Base-by-base conservation (phyloP, 192 early-diverging fungal species). In the Lunasporangiospora selenospora region DNA sequence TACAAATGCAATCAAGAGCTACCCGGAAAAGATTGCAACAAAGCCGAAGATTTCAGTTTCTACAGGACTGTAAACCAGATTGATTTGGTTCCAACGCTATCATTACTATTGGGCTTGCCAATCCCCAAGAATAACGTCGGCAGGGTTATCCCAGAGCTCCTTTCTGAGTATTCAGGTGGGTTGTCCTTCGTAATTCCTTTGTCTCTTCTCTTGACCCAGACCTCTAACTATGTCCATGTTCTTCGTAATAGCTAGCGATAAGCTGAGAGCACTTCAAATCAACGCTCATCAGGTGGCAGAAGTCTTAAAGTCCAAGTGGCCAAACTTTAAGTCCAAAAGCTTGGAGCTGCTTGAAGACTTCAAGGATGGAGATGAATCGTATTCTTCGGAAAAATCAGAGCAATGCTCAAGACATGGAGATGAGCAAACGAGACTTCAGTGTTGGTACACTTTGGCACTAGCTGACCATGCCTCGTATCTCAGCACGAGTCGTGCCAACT, bases 111-210 rank as follows among this genome's bases (percentile, higher is more conserved):
- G 54, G 93, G 93, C 11, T 78, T 95, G 7, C 94, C 95, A 0
- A 93, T 98, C 33, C 97, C 97, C 19, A 96, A 90, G 69, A 95
- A 95, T 63, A 99, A 88, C 62, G 78, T 99, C 15, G 97, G 97
- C 15, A 86, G 83, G 6, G 55, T 92, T 1, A 90, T 99, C 16
- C 87, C 92, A 1, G 92, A 96, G 53, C 50, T 95, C 13, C 90
- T 97, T 71, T 81, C 47, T 0, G 53, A 53, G 31, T 30, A 65
- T 26, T 52, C 65, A 39, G 65, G 81, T 83, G 66, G 40, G 34
- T 30, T 24, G 37, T n/a, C 6, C n/a, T n/a, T n/a, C n/a, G n/a
- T n/a, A n/a, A n/a, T n/a, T n/a, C 40, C 15, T 15, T n/a, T 16
- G 40, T 41, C n/a, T 15, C 15, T 41, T 15, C 16, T 41, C 40